Conservation (phyloP, 2,329 filamentous ascomycete species). For the Penicillium sp. region DNA sequence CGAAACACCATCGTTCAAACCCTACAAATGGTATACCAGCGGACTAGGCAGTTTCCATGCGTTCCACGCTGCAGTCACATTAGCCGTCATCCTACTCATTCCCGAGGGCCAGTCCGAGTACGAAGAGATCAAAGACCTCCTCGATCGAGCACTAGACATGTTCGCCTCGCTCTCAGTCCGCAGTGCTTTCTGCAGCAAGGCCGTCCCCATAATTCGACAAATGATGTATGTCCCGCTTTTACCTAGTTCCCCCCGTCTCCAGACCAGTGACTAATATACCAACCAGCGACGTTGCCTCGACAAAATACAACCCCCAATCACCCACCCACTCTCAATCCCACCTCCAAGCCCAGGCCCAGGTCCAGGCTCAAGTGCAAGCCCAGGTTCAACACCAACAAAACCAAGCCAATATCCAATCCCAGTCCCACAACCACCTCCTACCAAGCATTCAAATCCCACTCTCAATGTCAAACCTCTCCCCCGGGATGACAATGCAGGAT, state of each 20-base stretch:
- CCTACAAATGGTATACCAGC: slow-evolving; percentile 43
- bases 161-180: slow-evolving; percentile 35
- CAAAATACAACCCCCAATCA: slow-evolving; percentile 17
- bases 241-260: not conserved
- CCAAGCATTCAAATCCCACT: slow-evolving; percentile 10
- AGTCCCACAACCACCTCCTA: slow-evolving; percentile 7
- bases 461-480: slow-evolving; percentile 11
- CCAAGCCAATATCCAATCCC: slow-evolving; percentile 12
- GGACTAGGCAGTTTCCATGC: slow-evolving; percentile 43
- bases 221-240: slow-evolving; percentile 29
- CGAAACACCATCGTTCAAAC: slow-evolving; percentile 31
- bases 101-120: slow-evolving; percentile 31
- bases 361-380: slow-evolving; percentile 10
- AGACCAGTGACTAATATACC: slow-evolving; percentile 1
- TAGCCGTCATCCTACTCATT: slow-evolving; percentile 30
- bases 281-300: slow-evolving; percentile 25
- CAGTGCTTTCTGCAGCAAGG: slow-evolving; percentile 39
- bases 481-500: slow-evolving; percentile 12
- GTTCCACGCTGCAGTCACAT: slow-evolving; percentile 40
- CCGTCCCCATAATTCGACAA: slow-evolving; percentile 34
- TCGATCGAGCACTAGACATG: slow-evolving; percentile 31
- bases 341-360: slow-evolving; percentile 14
- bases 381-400: slow-evolving; percentile 13
- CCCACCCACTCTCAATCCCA: slow-evolving; percentile 7
- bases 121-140: slow-evolving; percentile 28